These are phyloP conservation scores for Pugionium dolabratum DNA, from an alignment of 345 rosid species.

Conservation along the genomic window DNA sequence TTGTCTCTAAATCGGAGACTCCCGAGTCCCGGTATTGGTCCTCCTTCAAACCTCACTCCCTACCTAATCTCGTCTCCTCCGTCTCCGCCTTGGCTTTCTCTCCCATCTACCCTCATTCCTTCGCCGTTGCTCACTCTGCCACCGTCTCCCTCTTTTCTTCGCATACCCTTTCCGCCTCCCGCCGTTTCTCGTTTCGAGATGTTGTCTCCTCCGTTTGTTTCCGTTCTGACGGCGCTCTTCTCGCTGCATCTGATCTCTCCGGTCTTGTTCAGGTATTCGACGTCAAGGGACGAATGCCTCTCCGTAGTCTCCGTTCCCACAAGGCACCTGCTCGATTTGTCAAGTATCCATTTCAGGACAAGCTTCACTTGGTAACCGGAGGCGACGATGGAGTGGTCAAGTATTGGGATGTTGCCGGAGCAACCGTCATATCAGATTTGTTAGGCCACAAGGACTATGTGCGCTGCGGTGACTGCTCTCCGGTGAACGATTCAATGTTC, in stretches of 20 bases:
- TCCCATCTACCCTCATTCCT: constrained; percentile 51
- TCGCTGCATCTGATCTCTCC: constrained; percentile 84
- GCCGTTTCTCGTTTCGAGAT: constrained; percentile 67
- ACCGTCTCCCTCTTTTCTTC: constrained; percentile 66
- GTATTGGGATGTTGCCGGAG: constrained; percentile 90
- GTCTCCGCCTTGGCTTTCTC: constrained; percentile 71
- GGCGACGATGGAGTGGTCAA: constrained; percentile 91
- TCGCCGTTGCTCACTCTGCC: constrained; percentile 78
- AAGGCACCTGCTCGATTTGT: constrained; percentile 75
- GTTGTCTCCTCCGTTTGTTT: constrained; percentile 77
- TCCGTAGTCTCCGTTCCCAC: constrained; percentile 86
- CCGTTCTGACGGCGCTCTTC: constrained; percentile 81
- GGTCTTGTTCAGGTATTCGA: constrained; percentile 78
- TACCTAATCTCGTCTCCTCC: constrained; percentile 57
- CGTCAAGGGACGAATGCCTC: constrained; percentile 64
- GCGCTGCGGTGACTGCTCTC: constrained; percentile 87
- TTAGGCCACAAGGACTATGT: constrained; percentile 89
- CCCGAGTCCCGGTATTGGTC: constrained; percentile 88
- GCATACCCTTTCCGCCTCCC: constrained; percentile 47
- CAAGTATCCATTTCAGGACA: constrained; percentile 70
- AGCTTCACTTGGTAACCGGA: constrained; percentile 86
- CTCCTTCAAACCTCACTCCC: constrained; percentile 69
- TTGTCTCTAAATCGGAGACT: constrained; percentile 57
- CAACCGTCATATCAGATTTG: constrained; percentile 57
- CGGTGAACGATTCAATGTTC: constrained; percentile 61